Base-by-base conservation (phyloP, 768 basidiomycete species). In the Arthromyces matolae region DNA sequence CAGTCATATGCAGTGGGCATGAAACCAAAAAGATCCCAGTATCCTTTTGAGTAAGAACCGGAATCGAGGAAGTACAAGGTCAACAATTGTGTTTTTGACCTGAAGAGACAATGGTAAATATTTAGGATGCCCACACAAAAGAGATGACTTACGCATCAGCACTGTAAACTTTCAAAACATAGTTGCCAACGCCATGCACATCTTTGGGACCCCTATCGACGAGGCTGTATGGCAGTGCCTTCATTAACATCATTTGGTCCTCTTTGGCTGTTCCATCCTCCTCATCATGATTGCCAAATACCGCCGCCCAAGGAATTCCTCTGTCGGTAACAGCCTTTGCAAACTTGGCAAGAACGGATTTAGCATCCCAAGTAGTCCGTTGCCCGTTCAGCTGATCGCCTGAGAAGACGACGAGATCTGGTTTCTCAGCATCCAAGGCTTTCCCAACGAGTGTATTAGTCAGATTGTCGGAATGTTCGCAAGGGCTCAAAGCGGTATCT, bases 331-430 rank as follows among this genome's bases (percentile, higher is more conserved):
- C 89, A 0, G 83, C 80, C 24, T 71, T 73, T 0, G 91, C 83
- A 58, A 94, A 94, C 66, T 97, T 97, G 12, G 93, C 86, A 6
- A 97, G 69, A 3, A 95, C 86, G 3, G 86, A 88, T 58, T 84
- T 82, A 1, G 90, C 75, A 52, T 96, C 93, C 89, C 93, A 98
- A 0, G 86, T 81, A 0, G 89, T 88, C 8, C 79, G 78, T 64
- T 97, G 93, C 0, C 93, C 94, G 55, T 95, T 96, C 20, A 96
- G 76, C 64, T 94, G 92, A 65, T 98, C 95, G 0, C 95, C 95
- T 0, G 80, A 83, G 58, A 98, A 93, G 7, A 99, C 85, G 39
- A 97, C 86, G 9, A 99, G 64, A 61, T 94, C 91, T 0, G 95
- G 95, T 57, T 87, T 83, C 67, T 95, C 92, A 12, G 70, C 64